Evolutionary conservation across 1,139 yeast species (phyloP), one percentile per base, ranked within the genome.

Genomic region (Yamadazyma buinensis): DNA sequence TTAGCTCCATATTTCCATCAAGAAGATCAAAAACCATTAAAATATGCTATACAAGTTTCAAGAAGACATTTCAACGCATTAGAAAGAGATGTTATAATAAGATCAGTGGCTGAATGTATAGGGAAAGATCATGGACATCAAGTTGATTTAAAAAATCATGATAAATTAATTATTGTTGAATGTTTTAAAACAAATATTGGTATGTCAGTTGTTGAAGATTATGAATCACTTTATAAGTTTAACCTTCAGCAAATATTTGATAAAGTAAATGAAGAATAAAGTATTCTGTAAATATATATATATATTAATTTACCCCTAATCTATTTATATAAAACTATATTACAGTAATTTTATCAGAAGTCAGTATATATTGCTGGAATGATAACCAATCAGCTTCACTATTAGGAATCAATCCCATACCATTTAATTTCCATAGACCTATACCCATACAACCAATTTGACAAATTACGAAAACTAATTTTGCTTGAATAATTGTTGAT

Each of bases 331-430:
- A 17, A 5, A 27, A 11, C 23, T 30, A 30, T 18, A 30, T 30
- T 6, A 30, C 15, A 5, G 21, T 26, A 9, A 30, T 29, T 27
- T 24, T 33, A 12, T 31, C 34, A 7, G 30, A 15, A 9, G 25
- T 15, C 12, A 7, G 61, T 2, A 54, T 49, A 22, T 52, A 50
- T 20, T 41, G 46, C 52, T 86, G 94, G 88, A 95, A 90, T 3
- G 90, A 80, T 22, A 92, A 64, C 97, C 97, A 92, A 52, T 92
- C 98, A 42, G 95, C 83, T 33, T 74, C 74, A 26, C 80, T 80
- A 48, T 84, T 86, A 17, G 98, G 98, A 41, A 92, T 77, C 44
- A 92, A 67, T 0, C 97, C 97, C 97, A 92, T 87, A 20, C 72
- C 67, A 48, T 85, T 80, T 44, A 92, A 61, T 58, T 92, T 92